Base-by-base conservation (phyloP, 2,329 filamentous ascomycete genomes). In the Neospermospora avenae region DNA sequence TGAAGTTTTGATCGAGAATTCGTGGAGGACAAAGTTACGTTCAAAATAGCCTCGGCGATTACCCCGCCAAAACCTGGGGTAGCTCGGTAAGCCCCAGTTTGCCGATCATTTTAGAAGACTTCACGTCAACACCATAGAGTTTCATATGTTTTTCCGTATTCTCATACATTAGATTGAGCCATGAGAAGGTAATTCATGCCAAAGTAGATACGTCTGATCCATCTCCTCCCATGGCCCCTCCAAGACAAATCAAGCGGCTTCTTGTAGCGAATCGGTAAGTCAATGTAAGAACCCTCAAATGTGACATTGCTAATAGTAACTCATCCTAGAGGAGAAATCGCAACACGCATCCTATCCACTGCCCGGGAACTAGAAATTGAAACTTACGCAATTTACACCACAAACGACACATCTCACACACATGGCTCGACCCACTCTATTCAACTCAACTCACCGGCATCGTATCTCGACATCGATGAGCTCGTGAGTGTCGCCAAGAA, bases 251-350 rank as follows among this genome's bases (percentile, higher is more conserved):
- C 55, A 77, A 76, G 57, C 77, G 79, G 24, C 75, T 84, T 4
- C 74, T 85, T 5, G 70, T 84, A 53, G 78, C 80, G 18, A 84
- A 84, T 65, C 79, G 80, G 80, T 81, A 69, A 20, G 55, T 44
- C 41, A 8, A 42, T 8, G 18, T 7, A 4, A 18, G 4, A 3
- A 25, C 1, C 31, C 14, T 28, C 6, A 10, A 8, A 6, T 28
- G 37, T 1, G 18, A n/a, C 16, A 31, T 31, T 6, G 28, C 6
- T 48, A 22, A 39, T 35, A 5, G 24, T n/a, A 7, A 20, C 13
- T 25, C 49, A 24, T 34, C n/a, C n/a, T 55, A 84, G 84, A 74
- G 85, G 85, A 58, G 85, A 88, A 71, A 87, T 88, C 55, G 84
- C 84, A 57, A 79, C 83, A 2, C 78, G 85, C 13, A 84, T 87